Base-by-base conservation (phyloP, 495 filamentous ascomycete species). In the Aspergillus bertholletiae region DNA sequence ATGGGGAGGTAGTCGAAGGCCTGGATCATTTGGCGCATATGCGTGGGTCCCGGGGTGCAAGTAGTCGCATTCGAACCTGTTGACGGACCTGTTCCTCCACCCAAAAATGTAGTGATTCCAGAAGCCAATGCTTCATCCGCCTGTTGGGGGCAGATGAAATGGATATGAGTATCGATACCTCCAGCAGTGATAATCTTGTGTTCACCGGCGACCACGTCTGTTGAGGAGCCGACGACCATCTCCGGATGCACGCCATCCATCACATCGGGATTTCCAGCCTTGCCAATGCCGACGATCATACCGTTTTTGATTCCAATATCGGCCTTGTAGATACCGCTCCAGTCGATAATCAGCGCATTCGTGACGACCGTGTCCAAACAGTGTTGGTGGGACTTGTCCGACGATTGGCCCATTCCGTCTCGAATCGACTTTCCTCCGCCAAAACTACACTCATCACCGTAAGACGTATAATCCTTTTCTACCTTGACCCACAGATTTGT, bases 71-170 rank as follows among this genome's bases (percentile, higher is more conserved):
- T 95, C 7, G 90, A 96, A 21, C 89, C 92, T n/a, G 94, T 92
- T 65, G 87, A 95, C 4, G 93, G 93, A n/a, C 94, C 94, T 12
- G 90, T 95, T 11, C 94, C 94, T 37, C 94, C 94, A 43, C 93
- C 94, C 2, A 98, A 76, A 76, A 97, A 84, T 0, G 94, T 92
- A 0, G 94, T 98, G 57, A 98, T 82, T 39, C 94, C 94, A 20
- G 91, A 89, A 12, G 91, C 81, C 30, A 97, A 75, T 8, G 91
- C 84, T 63, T 98, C 95, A 40, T 88, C 76, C 1, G 84, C 89
- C 72, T 98, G 94, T 66, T 98, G 94, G 12, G 95, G 94, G 66
- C 93, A 97, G 63, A 98, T 97, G 59, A 94, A 90, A 67, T 98
- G 94, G 55, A 98, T 90, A 67, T 98, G 94, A 20, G 88, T 86